Conservation (phyloP, 139 green algal genomes). For the Chlorella sorokiniana region DNA sequence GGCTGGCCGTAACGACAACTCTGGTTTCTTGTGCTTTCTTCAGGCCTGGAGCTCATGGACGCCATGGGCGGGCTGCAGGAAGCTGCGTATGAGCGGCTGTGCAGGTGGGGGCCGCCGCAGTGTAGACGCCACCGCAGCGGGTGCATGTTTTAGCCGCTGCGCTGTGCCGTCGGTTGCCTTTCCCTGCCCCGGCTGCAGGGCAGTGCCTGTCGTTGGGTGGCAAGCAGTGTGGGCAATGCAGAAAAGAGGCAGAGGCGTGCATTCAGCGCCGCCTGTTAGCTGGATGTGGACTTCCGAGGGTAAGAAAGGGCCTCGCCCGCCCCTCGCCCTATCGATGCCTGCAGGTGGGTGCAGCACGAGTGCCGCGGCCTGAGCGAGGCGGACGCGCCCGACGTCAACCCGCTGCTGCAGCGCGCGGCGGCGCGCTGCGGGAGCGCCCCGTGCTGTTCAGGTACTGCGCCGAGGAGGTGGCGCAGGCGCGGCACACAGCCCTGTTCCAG, state of each 20-base stretch:
- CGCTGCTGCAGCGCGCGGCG: constrained; percentile 80
- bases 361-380: constrained; percentile 84
- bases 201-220: too few species aligned
- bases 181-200: too few species aligned
- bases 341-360: constrained; percentile 93
- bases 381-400: constrained; percentile 87
- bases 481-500: constrained; percentile 94
- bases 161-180: too few species aligned
- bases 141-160: too few species aligned
- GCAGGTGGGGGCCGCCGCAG: too few species aligned
- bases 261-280: too few species aligned
- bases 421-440: constrained; percentile 79
- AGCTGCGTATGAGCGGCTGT: constrained; percentile 92
- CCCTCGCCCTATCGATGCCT: neutral
- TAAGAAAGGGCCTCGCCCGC: neutral
- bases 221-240: too few species aligned
- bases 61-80: constrained; percentile 94
- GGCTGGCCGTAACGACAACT: too few species aligned
- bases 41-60: constrained; percentile 96
- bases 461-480: constrained; percentile 83
- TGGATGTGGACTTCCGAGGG: too few species aligned
- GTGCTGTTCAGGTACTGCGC: constrained; percentile 96
- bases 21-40: neutral
- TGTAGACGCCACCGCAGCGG: too few species aligned
- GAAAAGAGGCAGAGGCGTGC: too few species aligned